Conservation (phyloP, 192 early-diverging fungal genomes). For the Geosiphon pyriformis region DNA sequence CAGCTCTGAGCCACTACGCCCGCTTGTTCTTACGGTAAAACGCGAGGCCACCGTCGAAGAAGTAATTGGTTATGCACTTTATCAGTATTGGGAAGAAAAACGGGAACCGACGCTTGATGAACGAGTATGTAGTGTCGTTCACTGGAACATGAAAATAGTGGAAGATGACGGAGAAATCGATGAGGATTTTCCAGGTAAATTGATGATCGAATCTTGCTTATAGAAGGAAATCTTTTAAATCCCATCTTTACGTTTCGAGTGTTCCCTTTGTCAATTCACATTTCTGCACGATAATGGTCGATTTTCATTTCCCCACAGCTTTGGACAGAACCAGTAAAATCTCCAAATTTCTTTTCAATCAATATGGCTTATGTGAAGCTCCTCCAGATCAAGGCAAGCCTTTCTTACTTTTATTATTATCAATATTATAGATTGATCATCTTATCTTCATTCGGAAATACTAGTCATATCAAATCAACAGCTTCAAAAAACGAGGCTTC, state of each 20-base stretch:
- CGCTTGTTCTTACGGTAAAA: constrained; percentile 66
- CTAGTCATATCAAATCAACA: constrained; percentile 37
- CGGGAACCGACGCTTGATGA: constrained; percentile 56
- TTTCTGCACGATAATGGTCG: too few relatives aligned
- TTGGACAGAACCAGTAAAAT: constrained; percentile 85
- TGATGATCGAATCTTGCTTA: too few relatives aligned
- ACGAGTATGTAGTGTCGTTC: constrained; percentile 57
- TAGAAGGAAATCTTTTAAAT: too few relatives aligned
- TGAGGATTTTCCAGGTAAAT: constrained; percentile 87
- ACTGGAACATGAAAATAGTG: constrained; percentile 89
- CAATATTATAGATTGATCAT: background rate
- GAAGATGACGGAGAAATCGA: constrained; percentile 96
- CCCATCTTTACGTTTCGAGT: too few relatives aligned
- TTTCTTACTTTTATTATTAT: constrained; percentile 6
- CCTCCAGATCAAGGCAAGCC: constrained; percentile 59
- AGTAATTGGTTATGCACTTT: constrained; percentile 87
- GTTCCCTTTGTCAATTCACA: too few relatives aligned
- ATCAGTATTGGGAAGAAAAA: constrained; percentile 77
- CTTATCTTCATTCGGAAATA: background rate
- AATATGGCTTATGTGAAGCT: constrained; percentile 84
- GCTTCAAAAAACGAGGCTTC: constrained; percentile 20
- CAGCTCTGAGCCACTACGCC: constrained; percentile 36
- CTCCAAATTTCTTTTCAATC: constrained; percentile 79
- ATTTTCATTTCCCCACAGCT: constrained; percentile 49
- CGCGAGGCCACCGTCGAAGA: constrained; percentile 84